These are phyloP conservation scores for Albugo laibachii DNA, from an alignment of 352 stramenopile genomes.

Conservation along the genomic window DNA sequence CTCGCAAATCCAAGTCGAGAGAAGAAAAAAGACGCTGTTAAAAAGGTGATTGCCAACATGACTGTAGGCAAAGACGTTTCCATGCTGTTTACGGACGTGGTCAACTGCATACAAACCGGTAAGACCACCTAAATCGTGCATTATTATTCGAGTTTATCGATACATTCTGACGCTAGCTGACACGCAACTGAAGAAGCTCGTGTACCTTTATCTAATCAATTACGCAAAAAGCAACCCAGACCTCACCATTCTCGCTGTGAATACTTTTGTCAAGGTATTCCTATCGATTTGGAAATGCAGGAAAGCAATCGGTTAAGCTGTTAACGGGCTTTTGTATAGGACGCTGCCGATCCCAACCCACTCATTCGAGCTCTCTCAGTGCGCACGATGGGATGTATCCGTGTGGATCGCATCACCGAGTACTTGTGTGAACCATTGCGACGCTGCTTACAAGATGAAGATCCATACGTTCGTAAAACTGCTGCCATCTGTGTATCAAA, in stretches of 20 bases:
- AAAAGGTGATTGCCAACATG: slow-evolving; percentile 99
- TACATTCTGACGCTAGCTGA: slow-evolving; percentile 35
- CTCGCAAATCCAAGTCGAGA: slow-evolving; percentile 91
- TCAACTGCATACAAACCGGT: slow-evolving; percentile 99
- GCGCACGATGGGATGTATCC: slow-evolving; percentile 98
- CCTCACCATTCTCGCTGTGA: slow-evolving; percentile 97
- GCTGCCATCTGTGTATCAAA: slow-evolving; percentile 98
- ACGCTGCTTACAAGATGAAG: slow-evolving; percentile 84
- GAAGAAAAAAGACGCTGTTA: slow-evolving; percentile 98
- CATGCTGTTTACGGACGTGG: slow-evolving; percentile 97
- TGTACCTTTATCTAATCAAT: slow-evolving; percentile 99
- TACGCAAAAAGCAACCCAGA: slow-evolving; percentile 99
- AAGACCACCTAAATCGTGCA: slow-evolving; percentile 1
- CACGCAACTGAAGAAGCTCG: slow-evolving; percentile 98
- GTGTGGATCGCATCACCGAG: slow-evolving; percentile 97
- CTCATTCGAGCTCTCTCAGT: slow-evolving; percentile 94
- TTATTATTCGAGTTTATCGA: background rate
- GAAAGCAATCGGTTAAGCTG: background rate
- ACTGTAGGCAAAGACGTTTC: slow-evolving; percentile 99
- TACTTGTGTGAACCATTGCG: slow-evolving; percentile 95
- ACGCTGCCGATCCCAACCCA: slow-evolving; percentile 81
- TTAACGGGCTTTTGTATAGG: slow-evolving; percentile 14
- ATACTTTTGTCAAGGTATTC: slow-evolving; percentile 91
- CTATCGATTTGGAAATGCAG: background rate
- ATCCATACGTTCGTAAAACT: slow-evolving; percentile 99